Conservation (phyloP, 78 protist genomes). For the Diacronema lutheri region DNA sequence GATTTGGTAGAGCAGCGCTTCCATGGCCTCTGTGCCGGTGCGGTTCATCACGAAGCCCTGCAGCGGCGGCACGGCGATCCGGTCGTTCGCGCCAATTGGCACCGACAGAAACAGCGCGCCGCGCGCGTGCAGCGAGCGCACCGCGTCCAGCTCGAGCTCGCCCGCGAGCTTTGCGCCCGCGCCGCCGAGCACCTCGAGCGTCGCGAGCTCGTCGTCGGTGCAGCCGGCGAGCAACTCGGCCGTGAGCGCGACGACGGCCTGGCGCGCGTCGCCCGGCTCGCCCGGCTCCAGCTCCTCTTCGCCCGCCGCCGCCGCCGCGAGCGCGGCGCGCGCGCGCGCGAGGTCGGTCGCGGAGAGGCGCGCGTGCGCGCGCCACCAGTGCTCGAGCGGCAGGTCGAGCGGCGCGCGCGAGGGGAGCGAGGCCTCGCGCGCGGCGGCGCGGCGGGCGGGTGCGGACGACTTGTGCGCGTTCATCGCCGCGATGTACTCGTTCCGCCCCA, state of each 20-base stretch:
- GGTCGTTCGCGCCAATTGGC: conserved; percentile 43
- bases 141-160: background rate
- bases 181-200: no score
- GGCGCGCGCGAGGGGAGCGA: background rate
- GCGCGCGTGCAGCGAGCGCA: background rate
- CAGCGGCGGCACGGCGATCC: conserved; percentile 78
- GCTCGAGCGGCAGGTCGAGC: background rate
- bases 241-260: no score
- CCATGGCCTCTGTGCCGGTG: conserved; percentile 71
- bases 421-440: no score
- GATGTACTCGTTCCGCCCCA: conserved; percentile 76
- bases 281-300: no score
- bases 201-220: background rate
- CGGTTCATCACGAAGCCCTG: conserved; percentile 92
- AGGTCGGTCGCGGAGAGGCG: background rate
- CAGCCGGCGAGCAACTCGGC: no score
- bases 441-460: no score
- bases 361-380: conserved; percentile 46
- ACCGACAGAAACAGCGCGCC: background rate
- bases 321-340: no score
- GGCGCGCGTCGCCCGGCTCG: no score
- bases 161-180: background rate
- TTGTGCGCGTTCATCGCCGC: conserved; percentile 51
- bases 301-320: no score
- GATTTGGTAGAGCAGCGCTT: conserved; percentile 81